Evolutionary conservation across 202 grass and related monocot genomes (phyloP).

Genomic region (Zoysia matrella): DNA sequence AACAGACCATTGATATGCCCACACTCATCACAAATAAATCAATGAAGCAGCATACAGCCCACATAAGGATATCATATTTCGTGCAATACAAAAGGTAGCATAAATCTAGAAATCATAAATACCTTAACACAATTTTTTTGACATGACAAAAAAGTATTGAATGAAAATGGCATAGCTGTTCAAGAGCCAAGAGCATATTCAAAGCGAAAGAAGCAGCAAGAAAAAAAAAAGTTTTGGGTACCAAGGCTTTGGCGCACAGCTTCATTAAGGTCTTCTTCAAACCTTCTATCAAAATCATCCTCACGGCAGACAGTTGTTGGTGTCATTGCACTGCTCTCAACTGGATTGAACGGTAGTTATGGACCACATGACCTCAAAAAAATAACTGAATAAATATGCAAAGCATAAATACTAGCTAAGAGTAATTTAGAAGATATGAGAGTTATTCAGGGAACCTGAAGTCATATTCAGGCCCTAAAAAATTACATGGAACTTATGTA

Average conservation of each 20-base stretch:
- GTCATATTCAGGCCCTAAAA: no score
- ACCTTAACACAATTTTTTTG: no score
- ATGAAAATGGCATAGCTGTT: conserved; percentile 3
- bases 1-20: background rate
- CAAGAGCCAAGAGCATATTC: background rate
- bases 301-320: conserved; percentile 49
- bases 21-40: conserved; percentile 8
- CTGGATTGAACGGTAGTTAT: conserved; percentile 46
- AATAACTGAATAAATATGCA: conserved; percentile 29
- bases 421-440: conserved; percentile 1
- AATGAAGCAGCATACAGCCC: conserved; percentile 9
- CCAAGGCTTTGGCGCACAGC: conserved; percentile 93
- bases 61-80: background rate
- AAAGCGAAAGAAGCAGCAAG: background rate
- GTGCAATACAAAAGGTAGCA: background rate
- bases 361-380: conserved; percentile 10
- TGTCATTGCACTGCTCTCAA: conserved; percentile 49
- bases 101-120: background rate
- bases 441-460: no score
- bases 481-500: no score
- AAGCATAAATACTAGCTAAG: background rate
- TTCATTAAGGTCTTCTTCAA: conserved; percentile 76
- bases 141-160: background rate
- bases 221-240: conserved; percentile 39
- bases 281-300: conserved; percentile 81